Evolutionary conservation across 1,139 yeast species (phyloP).

Genomic region (Geotrichum europaeum): DNA sequence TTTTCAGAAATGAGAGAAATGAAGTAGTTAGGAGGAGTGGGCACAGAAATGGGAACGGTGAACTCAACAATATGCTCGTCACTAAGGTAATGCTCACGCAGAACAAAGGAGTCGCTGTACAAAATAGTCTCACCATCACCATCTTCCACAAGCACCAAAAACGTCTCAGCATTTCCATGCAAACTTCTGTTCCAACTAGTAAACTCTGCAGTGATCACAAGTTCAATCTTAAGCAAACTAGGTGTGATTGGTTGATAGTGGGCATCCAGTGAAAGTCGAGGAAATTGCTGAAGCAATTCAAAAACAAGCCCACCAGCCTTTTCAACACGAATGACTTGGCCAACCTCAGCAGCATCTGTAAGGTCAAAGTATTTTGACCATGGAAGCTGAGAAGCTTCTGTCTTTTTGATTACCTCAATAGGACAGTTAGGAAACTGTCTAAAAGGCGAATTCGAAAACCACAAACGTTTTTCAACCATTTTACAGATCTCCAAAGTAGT

Average conservation of each 20-base stretch:
- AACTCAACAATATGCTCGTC: conserved; percentile 59
- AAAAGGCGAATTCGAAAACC: conserved; percentile 83
- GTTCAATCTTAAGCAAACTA: conserved; percentile 55
- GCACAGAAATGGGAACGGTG: conserved; percentile 53
- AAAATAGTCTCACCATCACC: conserved; percentile 74
- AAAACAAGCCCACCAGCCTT: conserved; percentile 57
- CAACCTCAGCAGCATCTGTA: conserved; percentile 62
- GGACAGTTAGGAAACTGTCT: conserved; percentile 75
- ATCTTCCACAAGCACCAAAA: conserved; percentile 71
- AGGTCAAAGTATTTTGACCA: conserved; percentile 73
- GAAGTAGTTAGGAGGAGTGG: conserved; percentile 71
- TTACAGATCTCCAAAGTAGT: conserved; percentile 60
- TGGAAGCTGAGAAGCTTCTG: conserved; percentile 78
- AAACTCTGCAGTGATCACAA: conserved; percentile 68
- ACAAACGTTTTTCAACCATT: conserved; percentile 73
- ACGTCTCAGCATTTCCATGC: conserved; percentile 64
- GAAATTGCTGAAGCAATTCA: conserved; percentile 65
- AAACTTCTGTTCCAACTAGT: conserved; percentile 55
- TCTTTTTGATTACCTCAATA: conserved; percentile 57
- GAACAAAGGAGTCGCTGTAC: conserved; percentile 48
- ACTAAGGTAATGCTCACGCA: conserved; percentile 45
- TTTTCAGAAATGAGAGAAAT: conserved; percentile 67
- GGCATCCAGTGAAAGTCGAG: conserved; percentile 53
- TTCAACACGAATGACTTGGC: conserved; percentile 73
- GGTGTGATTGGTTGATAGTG: conserved; percentile 73